These are phyloP conservation scores for Teratosphaeria gauchensis DNA, from an alignment of 2,329 filamentous ascomycete genomes.

Conservation along the genomic window DNA sequence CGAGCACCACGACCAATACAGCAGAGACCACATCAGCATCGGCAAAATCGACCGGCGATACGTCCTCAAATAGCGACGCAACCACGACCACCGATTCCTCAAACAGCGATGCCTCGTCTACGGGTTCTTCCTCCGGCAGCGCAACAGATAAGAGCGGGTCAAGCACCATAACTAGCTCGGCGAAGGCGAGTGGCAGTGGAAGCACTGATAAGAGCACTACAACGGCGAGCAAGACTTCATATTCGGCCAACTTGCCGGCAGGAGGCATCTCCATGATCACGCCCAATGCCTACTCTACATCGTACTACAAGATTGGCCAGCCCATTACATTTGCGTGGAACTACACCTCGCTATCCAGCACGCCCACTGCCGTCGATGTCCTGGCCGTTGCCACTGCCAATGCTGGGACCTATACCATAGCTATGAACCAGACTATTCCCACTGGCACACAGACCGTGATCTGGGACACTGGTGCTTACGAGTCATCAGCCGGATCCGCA, in stretches of 20 bases:
- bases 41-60: conserved; percentile 1
- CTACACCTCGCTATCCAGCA: conserved; percentile 53
- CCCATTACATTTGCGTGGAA: conserved; percentile 58
- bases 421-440: conserved; percentile 46
- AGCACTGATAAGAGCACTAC: conserved; percentile 17
- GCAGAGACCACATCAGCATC: background rate
- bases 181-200: background rate
- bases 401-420: conserved; percentile 51
- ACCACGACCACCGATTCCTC: conserved; percentile 9
- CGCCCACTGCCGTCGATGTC: conserved; percentile 51
- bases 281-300: conserved; percentile 38
- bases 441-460: conserved; percentile 41
- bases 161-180: conserved; percentile 4
- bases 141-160: conserved; percentile 1
- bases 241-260: conserved; percentile 44
- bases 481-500: conserved; percentile 39
- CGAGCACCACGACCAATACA: conserved; percentile 1
- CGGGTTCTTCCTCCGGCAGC: conserved; percentile 11
- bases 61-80: conserved; percentile 4
- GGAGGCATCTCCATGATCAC: conserved; percentile 56
- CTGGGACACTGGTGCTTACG: conserved; percentile 52
- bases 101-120: conserved; percentile 7
- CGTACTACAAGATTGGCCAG: conserved; percentile 54
- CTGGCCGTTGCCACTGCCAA: conserved; percentile 52
- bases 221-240: conserved; percentile 20